These are phyloP conservation scores for Colletotrichum paranaense DNA, from an alignment of 2,329 filamentous ascomycete genomes.

Conservation along the genomic window DNA sequence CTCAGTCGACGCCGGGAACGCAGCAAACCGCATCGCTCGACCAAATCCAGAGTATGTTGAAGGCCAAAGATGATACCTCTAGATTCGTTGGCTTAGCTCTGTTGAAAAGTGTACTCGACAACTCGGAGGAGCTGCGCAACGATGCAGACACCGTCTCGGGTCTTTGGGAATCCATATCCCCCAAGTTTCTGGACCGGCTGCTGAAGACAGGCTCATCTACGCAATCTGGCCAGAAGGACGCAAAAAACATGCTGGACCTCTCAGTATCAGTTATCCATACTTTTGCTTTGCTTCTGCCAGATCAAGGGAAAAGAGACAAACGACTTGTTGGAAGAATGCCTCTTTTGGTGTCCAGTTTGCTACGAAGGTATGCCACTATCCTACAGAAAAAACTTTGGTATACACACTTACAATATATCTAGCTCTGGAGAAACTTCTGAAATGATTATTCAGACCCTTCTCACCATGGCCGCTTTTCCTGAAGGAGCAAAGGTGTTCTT, in stretches of 20 bases:
- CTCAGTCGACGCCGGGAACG: conserved; percentile 15
- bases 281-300: conserved; percentile 68
- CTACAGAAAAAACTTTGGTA: background rate
- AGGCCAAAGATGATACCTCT: conserved; percentile 73
- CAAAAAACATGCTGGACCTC: conserved; percentile 71
- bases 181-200: conserved; percentile 73
- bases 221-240: conserved; percentile 53
- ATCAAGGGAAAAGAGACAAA: conserved; percentile 53
- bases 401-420: background rate
- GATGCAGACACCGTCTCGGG: conserved; percentile 57
- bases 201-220: conserved; percentile 62
- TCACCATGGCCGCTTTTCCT: conserved; percentile 63
- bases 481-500: conserved; percentile 63
- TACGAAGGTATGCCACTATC: conserved; percentile 58
- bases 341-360: conserved; percentile 62
- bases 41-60: conserved; percentile 67
- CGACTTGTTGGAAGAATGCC: conserved; percentile 66
- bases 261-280: conserved; percentile 72
- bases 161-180: conserved; percentile 70
- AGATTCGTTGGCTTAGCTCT: conserved; percentile 76
- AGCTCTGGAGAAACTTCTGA: conserved; percentile 65
- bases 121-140: conserved; percentile 61
- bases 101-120: conserved; percentile 74
- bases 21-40: conserved; percentile 47
- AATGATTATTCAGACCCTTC: conserved; percentile 67